phyloP scores from a whole-genome alignment of 2,329 filamentous ascomycete species.

The Arthrobotrys pseudoclavata region DNA sequence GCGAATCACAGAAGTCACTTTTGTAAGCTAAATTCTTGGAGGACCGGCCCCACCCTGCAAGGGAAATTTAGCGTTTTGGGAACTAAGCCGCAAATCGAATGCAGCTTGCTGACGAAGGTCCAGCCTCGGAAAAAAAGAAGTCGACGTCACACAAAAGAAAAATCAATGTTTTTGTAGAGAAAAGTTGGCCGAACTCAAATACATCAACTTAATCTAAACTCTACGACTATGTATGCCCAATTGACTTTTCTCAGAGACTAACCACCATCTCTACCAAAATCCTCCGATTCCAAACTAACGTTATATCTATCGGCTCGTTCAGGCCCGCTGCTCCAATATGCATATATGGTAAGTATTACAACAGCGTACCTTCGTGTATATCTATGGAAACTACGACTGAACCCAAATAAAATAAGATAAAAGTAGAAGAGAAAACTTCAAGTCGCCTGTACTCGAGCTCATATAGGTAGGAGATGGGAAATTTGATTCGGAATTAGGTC shows the following conservation, averaged over 20 bases:
- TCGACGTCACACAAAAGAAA: conserved; percentile 55
- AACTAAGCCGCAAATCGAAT: conserved; percentile 18
- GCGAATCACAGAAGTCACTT: conserved; percentile 46
- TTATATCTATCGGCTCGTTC: too few relatives aligned
- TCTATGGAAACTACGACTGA: not conserved
- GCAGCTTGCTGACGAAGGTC: conserved; percentile 45
- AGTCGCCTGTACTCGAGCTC: not conserved
- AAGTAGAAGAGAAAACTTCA: not conserved
- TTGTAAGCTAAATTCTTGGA: conserved; percentile 47
- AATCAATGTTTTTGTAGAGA: not conserved
- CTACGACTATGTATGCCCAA: too few relatives aligned
- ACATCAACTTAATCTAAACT: too few relatives aligned
- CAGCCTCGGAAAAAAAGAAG: conserved; percentile 23
- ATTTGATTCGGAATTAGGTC: not conserved
- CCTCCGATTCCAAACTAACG: too few relatives aligned
- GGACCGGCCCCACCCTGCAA: conserved; percentile 4
- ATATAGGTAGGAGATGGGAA: not conserved
- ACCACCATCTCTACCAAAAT: too few relatives aligned
- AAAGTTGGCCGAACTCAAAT: not conserved
- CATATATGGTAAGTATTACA: too few relatives aligned
- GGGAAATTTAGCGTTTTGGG: conserved; percentile 24
- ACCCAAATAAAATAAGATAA: not conserved
- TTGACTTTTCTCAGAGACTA: too few relatives aligned
- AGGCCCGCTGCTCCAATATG: too few relatives aligned
- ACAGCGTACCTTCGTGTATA: not conserved